These are phyloP conservation scores for Basipetospora sp. DNA, from an alignment of 2,329 filamentous ascomycete species.

Conservation along the genomic window DNA sequence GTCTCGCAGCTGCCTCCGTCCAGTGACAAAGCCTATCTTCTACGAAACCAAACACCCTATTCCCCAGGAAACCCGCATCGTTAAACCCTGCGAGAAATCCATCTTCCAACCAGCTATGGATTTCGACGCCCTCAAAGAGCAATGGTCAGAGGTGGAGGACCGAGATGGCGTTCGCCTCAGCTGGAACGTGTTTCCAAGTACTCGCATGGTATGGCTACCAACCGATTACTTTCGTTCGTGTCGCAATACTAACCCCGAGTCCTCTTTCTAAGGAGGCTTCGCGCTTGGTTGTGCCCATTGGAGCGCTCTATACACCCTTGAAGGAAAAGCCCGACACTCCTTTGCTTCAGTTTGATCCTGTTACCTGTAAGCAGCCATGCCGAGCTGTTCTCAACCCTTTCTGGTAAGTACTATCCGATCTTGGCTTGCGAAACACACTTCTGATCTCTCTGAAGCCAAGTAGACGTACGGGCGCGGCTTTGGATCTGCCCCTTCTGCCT, in stretches of 20 bases:
- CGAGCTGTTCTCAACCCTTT: conserved; percentile 92
- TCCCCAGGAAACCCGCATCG: conserved; percentile 2
- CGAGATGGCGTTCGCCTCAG: conserved; percentile 88
- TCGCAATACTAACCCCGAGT: no score
- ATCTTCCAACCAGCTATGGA: conserved; percentile 55
- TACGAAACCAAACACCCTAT: no score
- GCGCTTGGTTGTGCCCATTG: conserved; percentile 86
- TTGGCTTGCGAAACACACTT: background rate
- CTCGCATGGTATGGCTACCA: conserved; percentile 61
- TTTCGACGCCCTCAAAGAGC: conserved; percentile 83
- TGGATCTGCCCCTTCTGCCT: conserved; percentile 87
- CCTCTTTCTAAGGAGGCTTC: conserved; percentile 98
- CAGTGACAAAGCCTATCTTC: no score
- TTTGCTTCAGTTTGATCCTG: conserved; percentile 85
- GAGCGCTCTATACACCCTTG: conserved; percentile 83
- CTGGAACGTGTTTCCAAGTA: conserved; percentile 98
- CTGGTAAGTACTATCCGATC: conserved; percentile 46
- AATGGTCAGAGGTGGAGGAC: conserved; percentile 93
- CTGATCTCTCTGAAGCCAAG: conserved; percentile 40
- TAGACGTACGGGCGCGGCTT: conserved; percentile 67
- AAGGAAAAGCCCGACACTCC: conserved; percentile 89
- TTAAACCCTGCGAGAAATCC: background rate
- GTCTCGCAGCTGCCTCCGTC: no score
- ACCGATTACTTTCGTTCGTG: background rate
- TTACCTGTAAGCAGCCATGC: conserved; percentile 92